Evolutionary conservation across 1,284 basidiomycete genomes (phyloP).

Genomic region (Mixia osmundae): DNA sequence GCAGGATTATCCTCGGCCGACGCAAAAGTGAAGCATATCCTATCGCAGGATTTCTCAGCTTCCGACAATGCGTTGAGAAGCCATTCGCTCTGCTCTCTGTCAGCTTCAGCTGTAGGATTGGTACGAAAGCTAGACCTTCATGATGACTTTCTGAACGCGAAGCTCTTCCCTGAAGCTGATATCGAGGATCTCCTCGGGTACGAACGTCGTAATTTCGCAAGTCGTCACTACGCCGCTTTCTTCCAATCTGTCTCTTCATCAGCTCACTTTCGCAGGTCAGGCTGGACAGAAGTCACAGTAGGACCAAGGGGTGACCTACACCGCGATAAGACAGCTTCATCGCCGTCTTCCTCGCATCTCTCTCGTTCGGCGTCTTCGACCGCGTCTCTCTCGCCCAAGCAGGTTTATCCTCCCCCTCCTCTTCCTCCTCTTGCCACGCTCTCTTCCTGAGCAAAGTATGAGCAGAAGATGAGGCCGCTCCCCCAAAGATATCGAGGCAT

Average conservation of each 20-base stretch:
- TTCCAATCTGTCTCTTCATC: slow-evolving; percentile 38
- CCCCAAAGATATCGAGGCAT: slow-evolving; percentile 77
- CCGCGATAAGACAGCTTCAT: slow-evolving; percentile 67
- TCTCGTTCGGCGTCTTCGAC: slow-evolving; percentile 2
- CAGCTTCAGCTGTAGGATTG: no score
- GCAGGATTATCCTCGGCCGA: slow-evolving; percentile 21
- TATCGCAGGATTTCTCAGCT: slow-evolving; percentile 57
- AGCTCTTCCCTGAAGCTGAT: slow-evolving; percentile 45
- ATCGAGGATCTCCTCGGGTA: slow-evolving; percentile 55
- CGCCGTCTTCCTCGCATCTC: slow-evolving; percentile 31
- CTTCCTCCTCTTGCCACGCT: slow-evolving; percentile 5
- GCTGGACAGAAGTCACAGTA: slow-evolving; percentile 38
- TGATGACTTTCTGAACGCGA: slow-evolving; percentile 56
- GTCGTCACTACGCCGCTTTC: slow-evolving; percentile 65
- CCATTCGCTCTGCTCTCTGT: slow-evolving; percentile 62
- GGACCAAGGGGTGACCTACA: slow-evolving; percentile 51
- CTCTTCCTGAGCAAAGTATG: no score
- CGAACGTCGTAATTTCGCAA: slow-evolving; percentile 67
- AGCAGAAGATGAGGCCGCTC: slow-evolving; percentile 26
- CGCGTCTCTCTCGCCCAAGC: slow-evolving; percentile 3
- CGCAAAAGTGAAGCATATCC: slow-evolving; percentile 54
- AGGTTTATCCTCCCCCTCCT: slow-evolving; percentile 4
- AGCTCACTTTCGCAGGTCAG: not conserved
- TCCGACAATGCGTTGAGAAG: slow-evolving; percentile 74
- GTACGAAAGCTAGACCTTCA: no score